Evolutionary conservation across 2,329 filamentous ascomycete species (phyloP), one percentile per base, ranked within the genome.

Genomic region (Hypoxylon sp.): DNA sequence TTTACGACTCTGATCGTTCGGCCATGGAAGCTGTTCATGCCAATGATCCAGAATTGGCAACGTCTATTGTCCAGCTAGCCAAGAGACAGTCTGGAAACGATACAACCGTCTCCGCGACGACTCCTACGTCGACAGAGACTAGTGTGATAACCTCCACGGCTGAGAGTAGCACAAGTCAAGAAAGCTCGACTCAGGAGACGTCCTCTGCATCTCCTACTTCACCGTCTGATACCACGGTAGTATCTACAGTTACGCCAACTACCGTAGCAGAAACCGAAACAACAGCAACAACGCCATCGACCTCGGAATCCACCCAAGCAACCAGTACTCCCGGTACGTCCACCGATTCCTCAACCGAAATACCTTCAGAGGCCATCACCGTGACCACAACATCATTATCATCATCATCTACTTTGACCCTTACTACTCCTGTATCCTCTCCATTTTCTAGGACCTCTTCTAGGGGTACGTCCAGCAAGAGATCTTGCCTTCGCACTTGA

Each of bases 21-120:
- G 90, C 89, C 25, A 83, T 91, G 60, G 87, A 91, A 77, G 87
- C 85, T 34, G 83, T 91, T 28, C 86, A 89, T 79, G 81, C 83
- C 46, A 84, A 86, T 69, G 85, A 92, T 75, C 85, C 88, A 21
- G 83, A 85, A 38, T 82, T 92, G 38, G 89, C 90, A 17, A 87
- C 85, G 9, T 86, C 87, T 63, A 82, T 93, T 69, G 83, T 91
- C 60, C 86, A 88, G 63, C 80, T 93, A 62, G 91, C 87, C 38
- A 89, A 88, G 79, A 86, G 90, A 68, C 86, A 81, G 69, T 78
- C 81, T 59, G 75, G 67, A 46, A 76, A 77, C 50, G 75, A 75
- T 32, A 80, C 77, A 57, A 79, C 69, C 19, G 63, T 73, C n/a
- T 65, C 75, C 2, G 61, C 74, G 55, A 76, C 67, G 25, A 69